Base-by-base conservation (phyloP, 1,139 yeast species). In the Geotrichum bryndzae region DNA sequence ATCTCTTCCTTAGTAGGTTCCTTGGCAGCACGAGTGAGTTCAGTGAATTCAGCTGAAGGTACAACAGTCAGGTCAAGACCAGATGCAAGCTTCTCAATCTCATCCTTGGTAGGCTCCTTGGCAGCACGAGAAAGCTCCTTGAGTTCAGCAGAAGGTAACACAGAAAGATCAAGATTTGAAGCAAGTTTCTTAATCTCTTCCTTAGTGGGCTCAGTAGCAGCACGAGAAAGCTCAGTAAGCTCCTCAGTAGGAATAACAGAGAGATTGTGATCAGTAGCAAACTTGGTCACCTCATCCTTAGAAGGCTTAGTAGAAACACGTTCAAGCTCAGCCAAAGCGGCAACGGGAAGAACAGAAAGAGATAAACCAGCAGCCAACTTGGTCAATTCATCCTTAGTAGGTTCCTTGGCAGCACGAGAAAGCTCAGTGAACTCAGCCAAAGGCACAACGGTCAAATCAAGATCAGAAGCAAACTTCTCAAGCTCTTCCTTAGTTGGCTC, bases 381-480 rank as follows among this genome's bases (percentile, higher is more conserved):
- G 18, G 56, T 57, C 23, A 65, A 53, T 46, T 70, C 69, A 5
- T 66, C 66, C 2, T 50, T 48, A 2, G 72, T 63, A 45, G 66
- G 71, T 29, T 67, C 62, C 6, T 56, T 46, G 2, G 68, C 68
- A 27, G 66, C 60, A 23, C 69, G 61, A 0, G 63, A 59, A 46
- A 76, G 62, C 2, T 63, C 63, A 3, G 53, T 45, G 45, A 52
- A 57, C 51, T 72, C 74, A 10, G 68, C 68, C 13, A 51, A 53
- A 4, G 68, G 63, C 46, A 76, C 65, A 22, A 83, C 63, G 3
- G 80, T 79, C 64, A 84, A 71, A 56, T 80, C 77, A 29, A 66
- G 60, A 1, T 67, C 68, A 23, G 58, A 61, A 10, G 68, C 67
- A n/a, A 63, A 58, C 10, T 64, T 53, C 15, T 33, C 72, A 27